Conservation (phyloP, 2,329 filamentous ascomycete species). For the Penicillium rolfsii region DNA sequence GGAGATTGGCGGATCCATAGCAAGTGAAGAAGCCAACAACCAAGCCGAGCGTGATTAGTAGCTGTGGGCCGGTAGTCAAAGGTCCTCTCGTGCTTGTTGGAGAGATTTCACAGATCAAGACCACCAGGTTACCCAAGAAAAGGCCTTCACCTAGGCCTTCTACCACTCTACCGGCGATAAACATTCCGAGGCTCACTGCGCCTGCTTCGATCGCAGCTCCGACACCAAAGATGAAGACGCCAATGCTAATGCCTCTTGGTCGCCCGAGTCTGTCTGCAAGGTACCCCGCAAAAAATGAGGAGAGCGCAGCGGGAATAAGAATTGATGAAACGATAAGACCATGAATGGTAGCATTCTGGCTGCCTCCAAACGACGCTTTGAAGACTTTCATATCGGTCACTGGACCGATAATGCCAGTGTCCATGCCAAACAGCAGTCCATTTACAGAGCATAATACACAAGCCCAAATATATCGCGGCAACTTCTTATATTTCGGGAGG, state of each 20-base stretch:
- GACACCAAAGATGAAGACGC: conserved; percentile 56
- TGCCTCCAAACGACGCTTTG: conserved; percentile 51
- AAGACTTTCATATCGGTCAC: conserved; percentile 63
- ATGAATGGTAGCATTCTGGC: conserved; percentile 56
- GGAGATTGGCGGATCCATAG: conserved; percentile 57
- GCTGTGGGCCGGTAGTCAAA: conserved; percentile 57
- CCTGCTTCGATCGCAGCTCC: conserved; percentile 59
- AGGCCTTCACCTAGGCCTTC: conserved; percentile 64
- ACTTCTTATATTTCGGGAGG: conserved; percentile 1
- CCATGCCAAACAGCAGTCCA: conserved; percentile 35
- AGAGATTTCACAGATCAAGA: conserved; percentile 65
- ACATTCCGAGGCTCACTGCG: conserved; percentile 53
- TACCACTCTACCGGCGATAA: conserved; percentile 59
- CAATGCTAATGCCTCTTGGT: conserved; percentile 53
- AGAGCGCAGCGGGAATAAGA: conserved; percentile 60
- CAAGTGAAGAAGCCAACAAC: conserved; percentile 63
- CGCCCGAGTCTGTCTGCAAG: conserved; percentile 58
- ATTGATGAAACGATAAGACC: conserved; percentile 64
- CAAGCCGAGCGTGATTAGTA: conserved; percentile 56
- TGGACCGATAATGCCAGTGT: conserved; percentile 62
- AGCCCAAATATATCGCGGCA: conserved; percentile 24
- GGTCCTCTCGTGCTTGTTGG: conserved; percentile 55
- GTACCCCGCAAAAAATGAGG: conserved; percentile 61
- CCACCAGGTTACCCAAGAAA: conserved; percentile 59
- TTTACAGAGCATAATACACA: conserved; percentile 24